Percentiles rank a stretch among this genome's conserved stretches.
Evolutionary conservation across 177 flowering plant species (phyloP).

Genomic region (Telopea speciosissima): DNA sequence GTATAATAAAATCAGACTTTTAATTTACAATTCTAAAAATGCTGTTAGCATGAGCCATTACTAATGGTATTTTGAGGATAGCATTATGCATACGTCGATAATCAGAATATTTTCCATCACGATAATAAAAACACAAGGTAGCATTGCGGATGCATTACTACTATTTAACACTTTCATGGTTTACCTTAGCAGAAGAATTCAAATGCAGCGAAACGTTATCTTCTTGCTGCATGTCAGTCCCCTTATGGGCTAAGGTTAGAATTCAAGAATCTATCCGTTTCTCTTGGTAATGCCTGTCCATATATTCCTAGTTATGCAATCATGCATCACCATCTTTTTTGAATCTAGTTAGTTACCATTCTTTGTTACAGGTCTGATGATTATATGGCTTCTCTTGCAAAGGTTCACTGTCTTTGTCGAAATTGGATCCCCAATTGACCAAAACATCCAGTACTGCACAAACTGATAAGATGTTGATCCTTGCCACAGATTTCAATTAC

Average conservation of each 20-base stretch:
- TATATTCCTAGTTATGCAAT: not conserved
- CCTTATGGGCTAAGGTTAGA: conserved; percentile 65
- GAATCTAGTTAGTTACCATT: not conserved
- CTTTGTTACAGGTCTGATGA: conserved; percentile 58
- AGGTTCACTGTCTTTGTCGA: conserved; percentile 69
- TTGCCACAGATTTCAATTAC: not conserved
- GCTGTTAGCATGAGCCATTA: not conserved
- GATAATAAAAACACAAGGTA: not conserved
- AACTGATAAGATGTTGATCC: not conserved
- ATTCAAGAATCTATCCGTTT: not conserved
- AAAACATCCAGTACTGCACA: not conserved
- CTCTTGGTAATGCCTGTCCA: too few species aligned
- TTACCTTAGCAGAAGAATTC: conserved; percentile 39
- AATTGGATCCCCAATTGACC: conserved; percentile 38
- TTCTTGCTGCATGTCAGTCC: conserved; percentile 59
- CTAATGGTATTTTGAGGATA: not conserved
- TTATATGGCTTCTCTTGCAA: conserved; percentile 87
- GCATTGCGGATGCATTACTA: not conserved
- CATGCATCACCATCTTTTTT: not conserved
- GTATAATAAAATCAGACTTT: too few species aligned
- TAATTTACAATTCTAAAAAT: not conserved
- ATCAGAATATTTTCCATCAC: not conserved
- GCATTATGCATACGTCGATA: not conserved
- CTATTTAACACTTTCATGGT: not conserved
- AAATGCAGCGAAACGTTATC: conserved; percentile 52